phyloP scores from a whole-genome alignment of 352 stramenopile genomes.

The Pythium aristosporum region DNA sequence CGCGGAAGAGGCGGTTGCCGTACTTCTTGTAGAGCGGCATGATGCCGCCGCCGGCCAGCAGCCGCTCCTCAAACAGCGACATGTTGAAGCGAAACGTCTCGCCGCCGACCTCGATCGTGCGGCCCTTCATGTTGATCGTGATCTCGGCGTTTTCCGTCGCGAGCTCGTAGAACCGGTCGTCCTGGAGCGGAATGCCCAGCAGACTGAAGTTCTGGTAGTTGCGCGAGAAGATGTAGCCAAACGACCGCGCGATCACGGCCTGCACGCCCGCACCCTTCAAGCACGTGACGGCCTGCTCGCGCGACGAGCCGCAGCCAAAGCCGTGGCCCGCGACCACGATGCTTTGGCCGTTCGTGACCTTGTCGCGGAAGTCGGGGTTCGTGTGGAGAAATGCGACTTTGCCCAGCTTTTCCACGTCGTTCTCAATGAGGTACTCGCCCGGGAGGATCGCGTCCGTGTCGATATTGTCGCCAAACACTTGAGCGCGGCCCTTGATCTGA shows the following conservation, averaged over 20 bases:
- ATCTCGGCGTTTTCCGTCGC: slow-evolving; percentile 75
- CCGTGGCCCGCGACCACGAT: slow-evolving; percentile 78
- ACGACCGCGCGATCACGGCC: slow-evolving; percentile 81
- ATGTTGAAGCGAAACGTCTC: slow-evolving; percentile 85
- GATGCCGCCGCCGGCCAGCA: slow-evolving; percentile 80
- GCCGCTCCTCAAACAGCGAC: slow-evolving; percentile 82
- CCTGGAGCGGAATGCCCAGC: slow-evolving; percentile 73
- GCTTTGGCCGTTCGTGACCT: slow-evolving; percentile 67
- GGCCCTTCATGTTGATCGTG: slow-evolving; percentile 79
- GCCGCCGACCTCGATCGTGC: slow-evolving; percentile 75
- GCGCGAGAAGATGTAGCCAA: slow-evolving; percentile 86
- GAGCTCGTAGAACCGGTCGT: slow-evolving; percentile 82
- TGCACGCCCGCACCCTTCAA: slow-evolving; percentile 81
- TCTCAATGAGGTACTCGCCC: slow-evolving; percentile 79
- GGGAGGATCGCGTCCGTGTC: slow-evolving; percentile 88
- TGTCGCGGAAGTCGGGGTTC: slow-evolving; percentile 84
- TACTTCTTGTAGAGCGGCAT: slow-evolving; percentile 89
- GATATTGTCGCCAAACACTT: slow-evolving; percentile 89
- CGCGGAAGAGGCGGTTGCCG: slow-evolving; percentile 81
- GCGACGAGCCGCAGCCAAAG: slow-evolving; percentile 84
- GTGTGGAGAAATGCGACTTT: slow-evolving; percentile 85
- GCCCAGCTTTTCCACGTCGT: slow-evolving; percentile 81
- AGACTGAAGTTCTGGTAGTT: slow-evolving; percentile 89
- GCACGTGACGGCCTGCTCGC: slow-evolving; percentile 79
- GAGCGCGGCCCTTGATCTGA: slow-evolving; percentile 65